Base-by-base conservation (phyloP, 2,329 filamentous ascomycete genomes). In the Cadophora gregata region DNA sequence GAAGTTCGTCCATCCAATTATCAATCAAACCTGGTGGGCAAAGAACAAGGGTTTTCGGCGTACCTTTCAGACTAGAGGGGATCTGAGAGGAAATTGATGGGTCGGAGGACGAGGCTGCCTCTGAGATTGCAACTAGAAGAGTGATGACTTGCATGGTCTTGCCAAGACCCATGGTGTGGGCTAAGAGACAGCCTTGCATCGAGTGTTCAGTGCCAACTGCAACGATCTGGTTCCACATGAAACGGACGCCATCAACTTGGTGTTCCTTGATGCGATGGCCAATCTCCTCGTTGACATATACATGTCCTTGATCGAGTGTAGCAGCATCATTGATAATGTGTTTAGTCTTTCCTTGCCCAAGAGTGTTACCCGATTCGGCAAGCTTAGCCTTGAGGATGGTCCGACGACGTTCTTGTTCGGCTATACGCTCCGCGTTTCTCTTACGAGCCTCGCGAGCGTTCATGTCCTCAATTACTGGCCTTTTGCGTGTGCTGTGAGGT, bases 171-270 rank as follows among this genome's bases (percentile, higher is more conserved):
- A 61, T 97, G 0, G 92, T 93, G 77, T 97, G 93, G 6, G 93
- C 91, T 24, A 97, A 82, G 14, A 97, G 83, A 75, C 92, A 96
- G 2, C 93, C 93, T 77, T 93, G 89, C 21, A 84, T 83, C 5
- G 81, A 80, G 4, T 83, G 80, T 1, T 81, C 76, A 64, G 88
- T 70, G 16, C 50, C 60, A 45, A 64, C 59, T 36, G 85, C 83
- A 6, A 95, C 86, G 53, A 97, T 81, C 70, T 95, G 90, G 71
- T 93, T 89, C 93, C 94, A 97, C 82, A 97, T 86, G 78, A 97
- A 97, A 12, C 90, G 89, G 24, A 97, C 87, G 1, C 94, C 94
- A 0, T 87, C 83, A 56, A 96, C 82, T 75, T 97, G 94, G 77
- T 97, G 93, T 9, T 87, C 82, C 73, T 96, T 95, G 68, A 97